Evolutionary conservation across 768 basidiomycete species (phyloP).

Genomic region (Pulveroboletus ravenelii): DNA sequence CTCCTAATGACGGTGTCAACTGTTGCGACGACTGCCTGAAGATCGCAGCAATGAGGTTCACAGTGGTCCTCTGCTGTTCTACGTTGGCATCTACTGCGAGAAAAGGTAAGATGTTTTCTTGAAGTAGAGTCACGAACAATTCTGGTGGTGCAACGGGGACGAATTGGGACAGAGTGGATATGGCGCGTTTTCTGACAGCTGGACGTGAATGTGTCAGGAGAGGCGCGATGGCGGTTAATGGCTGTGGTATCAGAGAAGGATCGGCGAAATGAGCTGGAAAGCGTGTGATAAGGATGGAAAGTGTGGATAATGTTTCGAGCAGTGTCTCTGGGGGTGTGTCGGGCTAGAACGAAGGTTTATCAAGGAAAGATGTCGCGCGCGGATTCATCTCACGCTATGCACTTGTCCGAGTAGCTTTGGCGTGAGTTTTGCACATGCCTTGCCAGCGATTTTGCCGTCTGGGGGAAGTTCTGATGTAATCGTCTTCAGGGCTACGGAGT

Average conservation of each 20-base stretch:
- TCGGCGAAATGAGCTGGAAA: slow-evolving; percentile 68
- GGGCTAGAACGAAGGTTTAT: slow-evolving; percentile 35
- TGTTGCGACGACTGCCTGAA: slow-evolving; percentile 69
- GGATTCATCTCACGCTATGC: slow-evolving; percentile 50
- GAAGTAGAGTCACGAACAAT: slow-evolving; percentile 59
- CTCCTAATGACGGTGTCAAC: slow-evolving; percentile 53
- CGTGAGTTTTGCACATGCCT: slow-evolving; percentile 78
- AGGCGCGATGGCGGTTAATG: slow-evolving; percentile 64
- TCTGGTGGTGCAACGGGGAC: slow-evolving; percentile 65
- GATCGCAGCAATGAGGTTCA: slow-evolving; percentile 75
- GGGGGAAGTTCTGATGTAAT: slow-evolving; percentile 87
- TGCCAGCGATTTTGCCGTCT: slow-evolving; percentile 72
- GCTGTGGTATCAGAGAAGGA: slow-evolving; percentile 49
- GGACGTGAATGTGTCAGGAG: slow-evolving; percentile 71
- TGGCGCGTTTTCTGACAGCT: slow-evolving; percentile 90
- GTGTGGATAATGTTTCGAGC: slow-evolving; percentile 77
- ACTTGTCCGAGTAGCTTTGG: slow-evolving; percentile 80
- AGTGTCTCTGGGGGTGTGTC: slow-evolving; percentile 75
- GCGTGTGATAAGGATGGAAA: slow-evolving; percentile 83
- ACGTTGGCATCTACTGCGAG: slow-evolving; percentile 47
- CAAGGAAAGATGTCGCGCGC: not conserved
- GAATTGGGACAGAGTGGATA: slow-evolving; percentile 80
- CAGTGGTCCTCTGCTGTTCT: slow-evolving; percentile 72
- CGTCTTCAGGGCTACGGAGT: slow-evolving; percentile 76
- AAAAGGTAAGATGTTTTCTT: slow-evolving; percentile 55